Evolutionary conservation across 2,329 filamentous ascomycete genomes (phyloP), one percentile per base, ranked within the genome.

Genomic region (Pyrenophora seminiperda): DNA sequence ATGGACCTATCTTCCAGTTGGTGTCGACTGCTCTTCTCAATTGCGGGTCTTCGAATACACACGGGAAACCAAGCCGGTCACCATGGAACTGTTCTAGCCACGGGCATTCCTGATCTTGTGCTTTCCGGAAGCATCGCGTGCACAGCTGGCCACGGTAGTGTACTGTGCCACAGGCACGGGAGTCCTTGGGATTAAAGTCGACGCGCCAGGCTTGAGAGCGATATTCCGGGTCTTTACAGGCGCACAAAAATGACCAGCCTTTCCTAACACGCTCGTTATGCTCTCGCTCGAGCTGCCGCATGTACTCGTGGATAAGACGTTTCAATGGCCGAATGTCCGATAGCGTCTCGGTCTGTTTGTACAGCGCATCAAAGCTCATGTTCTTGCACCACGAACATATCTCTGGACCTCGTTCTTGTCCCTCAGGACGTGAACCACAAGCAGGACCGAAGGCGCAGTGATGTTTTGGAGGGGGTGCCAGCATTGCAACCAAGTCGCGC

Each of bases 361-460:
- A 57, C 5, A 66, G 48, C n/a, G 53, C 53, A 37, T 59, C 53
- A 30, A 63, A 60, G 47, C 59, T 64, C 53, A 63, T 55, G 18
- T 66, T 66, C 29, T 54, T 64, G 40, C 62, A 66, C 61, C 61
- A 64, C 20, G 47, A 47, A 39, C 62, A 66, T 10, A 66, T 51
- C 5, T 61, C 45, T 18, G 54, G 54, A 2, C 62, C 62, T 37
- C 44, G 50, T 19, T 60, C 58, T 43, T 62, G 54, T 10, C 62
- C 61, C 36, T 51, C 58, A 19, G 53, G 46, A 42, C 49, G 42
- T 19, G 59, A 64, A 15, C 41, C 41, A 42, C 62, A 66, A 14
- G 56, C 58, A 44, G 41, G 29, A 29, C 62, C 62, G 20, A 66
- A 64, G 15, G 56, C 61, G 41, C 62, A 66, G 36, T 53, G 49